These are phyloP conservation scores for Cyclotella baltica DNA, from an alignment of 108 stramenopile genomes.

Conservation along the genomic window DNA sequence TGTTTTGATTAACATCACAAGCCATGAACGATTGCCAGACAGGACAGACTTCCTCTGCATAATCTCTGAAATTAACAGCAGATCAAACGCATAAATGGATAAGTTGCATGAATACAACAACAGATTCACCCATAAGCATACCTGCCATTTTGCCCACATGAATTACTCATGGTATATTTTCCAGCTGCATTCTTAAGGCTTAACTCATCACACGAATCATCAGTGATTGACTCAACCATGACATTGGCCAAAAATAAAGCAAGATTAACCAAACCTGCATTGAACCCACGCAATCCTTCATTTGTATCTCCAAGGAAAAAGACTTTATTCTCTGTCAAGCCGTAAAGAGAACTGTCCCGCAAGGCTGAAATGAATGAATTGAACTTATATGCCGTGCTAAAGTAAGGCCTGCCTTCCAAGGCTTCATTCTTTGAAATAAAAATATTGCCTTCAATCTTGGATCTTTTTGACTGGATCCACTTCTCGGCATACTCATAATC, in stretches of 20 bases:
- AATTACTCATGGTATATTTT: slow-evolving; percentile 26
- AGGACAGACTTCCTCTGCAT: slow-evolving; percentile 25
- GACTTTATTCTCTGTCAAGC: slow-evolving; percentile 13
- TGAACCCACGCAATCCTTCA: slow-evolving; percentile 22
- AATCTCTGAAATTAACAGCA: too few relatives aligned
- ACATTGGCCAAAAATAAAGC: slow-evolving; percentile 39
- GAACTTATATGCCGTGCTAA: slow-evolving; percentile 29
- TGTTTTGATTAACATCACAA: slow-evolving; percentile 18
- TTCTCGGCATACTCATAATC: slow-evolving; percentile 29
- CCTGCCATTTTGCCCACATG: slow-evolving; percentile 42
- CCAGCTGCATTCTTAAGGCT: slow-evolving; percentile 25
- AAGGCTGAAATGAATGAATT: slow-evolving; percentile 34
- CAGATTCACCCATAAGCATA: too few relatives aligned
- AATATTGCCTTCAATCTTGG: slow-evolving; percentile 37
- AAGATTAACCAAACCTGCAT: slow-evolving; percentile 41
- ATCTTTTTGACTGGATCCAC: slow-evolving; percentile 29
- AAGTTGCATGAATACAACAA: too few relatives aligned
- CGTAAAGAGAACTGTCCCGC: slow-evolving; percentile 21
- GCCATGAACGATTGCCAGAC: slow-evolving; percentile 35
- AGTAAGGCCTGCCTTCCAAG: slow-evolving; percentile 26
- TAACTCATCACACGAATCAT: slow-evolving; percentile 44
- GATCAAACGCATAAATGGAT: too few relatives aligned
- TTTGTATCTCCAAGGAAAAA: slow-evolving; percentile 23
- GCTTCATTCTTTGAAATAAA: slow-evolving; percentile 27
- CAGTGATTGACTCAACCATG: slow-evolving; percentile 33